Percentiles rank a stretch among this genome's conserved stretches.
These are phyloP conservation scores for Juncus inflexus DNA, from an alignment of 176 grass and related monocot species.

Conservation along the genomic window DNA sequence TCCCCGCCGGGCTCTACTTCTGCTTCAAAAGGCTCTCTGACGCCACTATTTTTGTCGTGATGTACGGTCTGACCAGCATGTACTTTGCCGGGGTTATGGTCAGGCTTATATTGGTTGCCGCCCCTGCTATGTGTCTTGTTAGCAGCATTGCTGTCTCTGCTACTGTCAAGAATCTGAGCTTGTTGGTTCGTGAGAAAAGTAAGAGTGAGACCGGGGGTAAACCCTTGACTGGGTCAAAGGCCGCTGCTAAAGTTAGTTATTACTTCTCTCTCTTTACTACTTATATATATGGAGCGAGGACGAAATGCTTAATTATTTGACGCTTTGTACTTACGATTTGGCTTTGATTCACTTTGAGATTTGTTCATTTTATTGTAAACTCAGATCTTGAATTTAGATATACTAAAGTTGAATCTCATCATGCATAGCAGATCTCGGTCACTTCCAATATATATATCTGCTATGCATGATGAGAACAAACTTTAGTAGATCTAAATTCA, in stretches of 20 bases:
- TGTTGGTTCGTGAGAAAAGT: constrained; percentile 63
- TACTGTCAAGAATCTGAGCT: constrained; percentile 91
- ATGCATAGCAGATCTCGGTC: too few species aligned
- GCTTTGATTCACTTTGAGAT: too few species aligned
- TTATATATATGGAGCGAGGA: too few species aligned
- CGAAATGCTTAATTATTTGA: too few species aligned
- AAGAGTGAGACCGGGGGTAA: constrained; percentile 59
- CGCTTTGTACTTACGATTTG: too few species aligned
- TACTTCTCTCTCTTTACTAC: constrained; percentile 19
- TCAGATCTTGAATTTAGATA: too few species aligned
- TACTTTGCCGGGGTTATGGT: constrained; percentile 99
- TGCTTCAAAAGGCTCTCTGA: constrained; percentile 93
- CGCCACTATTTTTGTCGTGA: constrained; percentile 92
- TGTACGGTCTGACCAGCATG: constrained; percentile 99
- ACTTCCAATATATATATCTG: too few species aligned
- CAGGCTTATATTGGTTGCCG: constrained; percentile 87
- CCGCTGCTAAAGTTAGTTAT: constrained; percentile 95
- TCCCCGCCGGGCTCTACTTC: constrained; percentile 94
- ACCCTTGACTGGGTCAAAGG: constrained; percentile 56
- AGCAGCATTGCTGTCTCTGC: constrained; percentile 88
- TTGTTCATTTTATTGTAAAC: too few species aligned
- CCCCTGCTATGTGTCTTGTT: constrained; percentile 92
- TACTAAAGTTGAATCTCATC: too few species aligned
- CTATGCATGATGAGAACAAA: too few species aligned
- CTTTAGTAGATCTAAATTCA: too few species aligned